A percentile compares a stretch with the other conserved stretches of the same genome.
Conservation (phyloP, 2,329 filamentous ascomycete species). For the Aspergillus sergii region DNA sequence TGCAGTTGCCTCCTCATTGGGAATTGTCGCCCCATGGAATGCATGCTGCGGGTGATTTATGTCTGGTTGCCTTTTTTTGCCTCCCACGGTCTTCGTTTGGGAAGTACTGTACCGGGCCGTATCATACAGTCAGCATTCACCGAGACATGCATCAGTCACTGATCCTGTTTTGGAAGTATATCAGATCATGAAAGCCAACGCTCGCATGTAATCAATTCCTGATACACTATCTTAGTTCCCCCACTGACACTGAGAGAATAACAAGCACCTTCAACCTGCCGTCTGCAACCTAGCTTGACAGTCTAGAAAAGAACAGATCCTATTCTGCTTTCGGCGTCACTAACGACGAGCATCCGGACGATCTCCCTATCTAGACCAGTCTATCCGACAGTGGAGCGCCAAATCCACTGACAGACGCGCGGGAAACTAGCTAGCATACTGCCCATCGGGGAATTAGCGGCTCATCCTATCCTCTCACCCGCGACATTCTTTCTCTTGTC, state of each 20-base stretch:
- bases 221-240: neutral
- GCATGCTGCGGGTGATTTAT: neutral
- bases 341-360: neutral
- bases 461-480: neutral
- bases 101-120: neutral
- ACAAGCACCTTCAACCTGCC: neutral
- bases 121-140: neutral
- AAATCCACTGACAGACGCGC: neutral
- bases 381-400: neutral
- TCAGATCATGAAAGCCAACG: neutral
- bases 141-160: neutral
- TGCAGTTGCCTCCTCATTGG: constrained; percentile 1
- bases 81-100: neutral
- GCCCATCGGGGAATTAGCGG: neutral
- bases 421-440: neutral
- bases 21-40: neutral
- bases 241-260: neutral
- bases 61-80: neutral
- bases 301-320: neutral
- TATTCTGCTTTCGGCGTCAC: neutral
- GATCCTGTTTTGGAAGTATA: neutral
- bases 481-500: neutral
- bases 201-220: neutral
- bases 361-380: neutral
- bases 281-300: neutral